Conservation (phyloP, 176 grass and related monocot species). For the Alopecurus myosuroides region DNA sequence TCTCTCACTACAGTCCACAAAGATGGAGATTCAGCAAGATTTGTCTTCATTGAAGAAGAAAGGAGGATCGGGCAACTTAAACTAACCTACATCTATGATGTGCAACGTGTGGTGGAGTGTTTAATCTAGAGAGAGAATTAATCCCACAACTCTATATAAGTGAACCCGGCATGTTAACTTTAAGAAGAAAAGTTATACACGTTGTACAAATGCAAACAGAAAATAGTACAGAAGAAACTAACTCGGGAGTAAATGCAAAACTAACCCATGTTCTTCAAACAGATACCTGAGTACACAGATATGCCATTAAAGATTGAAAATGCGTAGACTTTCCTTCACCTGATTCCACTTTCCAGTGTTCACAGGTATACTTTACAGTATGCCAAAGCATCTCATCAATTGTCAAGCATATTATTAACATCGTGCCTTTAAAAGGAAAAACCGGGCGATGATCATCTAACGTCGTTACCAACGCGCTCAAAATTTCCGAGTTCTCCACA, state of each 20-base stretch:
- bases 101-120: too few species aligned
- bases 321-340: not conserved
- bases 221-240: too few species aligned
- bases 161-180: too few species aligned
- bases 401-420: constrained; percentile 30
- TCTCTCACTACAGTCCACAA: too few species aligned
- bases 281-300: not conserved
- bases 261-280: not conserved
- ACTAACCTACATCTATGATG: too few species aligned
- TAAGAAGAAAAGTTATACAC: too few species aligned
- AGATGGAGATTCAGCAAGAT: too few species aligned
- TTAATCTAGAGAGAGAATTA: too few species aligned
- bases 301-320: not conserved
- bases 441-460: not conserved
- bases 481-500: constrained; percentile 34
- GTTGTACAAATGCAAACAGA: too few species aligned
- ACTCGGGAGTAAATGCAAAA: not conserved
- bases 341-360: not conserved
- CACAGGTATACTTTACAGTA: not conserved
- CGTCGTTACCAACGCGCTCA: not conserved
- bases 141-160: too few species aligned
- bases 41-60: too few species aligned
- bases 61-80: too few species aligned
- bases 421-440: not conserved
- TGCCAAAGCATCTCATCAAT: constrained; percentile 2